Evolutionary conservation across 352 stramenopile genomes (phyloP).

Genomic region (Phytophthora tentaculata): DNA sequence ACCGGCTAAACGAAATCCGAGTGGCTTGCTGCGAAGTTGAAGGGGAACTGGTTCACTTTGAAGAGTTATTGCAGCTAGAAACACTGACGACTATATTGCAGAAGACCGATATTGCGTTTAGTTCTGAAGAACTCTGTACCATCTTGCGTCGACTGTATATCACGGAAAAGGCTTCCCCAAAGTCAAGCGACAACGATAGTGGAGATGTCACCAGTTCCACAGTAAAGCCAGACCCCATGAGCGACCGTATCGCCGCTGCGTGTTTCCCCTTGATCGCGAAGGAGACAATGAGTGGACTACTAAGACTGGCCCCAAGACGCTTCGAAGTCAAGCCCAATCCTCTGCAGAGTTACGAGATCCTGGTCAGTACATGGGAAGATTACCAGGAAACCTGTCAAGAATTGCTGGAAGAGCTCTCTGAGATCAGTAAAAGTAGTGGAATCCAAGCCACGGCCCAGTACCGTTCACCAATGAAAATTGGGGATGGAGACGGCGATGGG

Average conservation of each 20-base stretch:
- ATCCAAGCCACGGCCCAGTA: conserved; percentile 58
- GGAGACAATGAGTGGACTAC: conserved; percentile 53
- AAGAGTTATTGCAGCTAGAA: conserved; percentile 59
- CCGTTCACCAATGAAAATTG: conserved; percentile 14
- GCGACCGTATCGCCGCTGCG: conserved; percentile 66
- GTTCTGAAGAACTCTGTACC: conserved; percentile 63
- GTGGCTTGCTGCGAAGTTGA: conserved; percentile 65
- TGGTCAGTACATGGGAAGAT: conserved; percentile 59
- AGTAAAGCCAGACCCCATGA: conserved; percentile 45
- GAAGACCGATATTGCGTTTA: conserved; percentile 52
- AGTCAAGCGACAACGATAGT: neutral
- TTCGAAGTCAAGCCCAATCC: conserved; percentile 51
- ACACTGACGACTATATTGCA: conserved; percentile 56
- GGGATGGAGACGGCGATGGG: conserved; percentile 13
- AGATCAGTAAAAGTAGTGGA: conserved; percentile 69
- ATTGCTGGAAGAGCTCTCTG: conserved; percentile 65
- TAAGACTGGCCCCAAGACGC: conserved; percentile 41
- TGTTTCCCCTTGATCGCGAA: conserved; percentile 62
- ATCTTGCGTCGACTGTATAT: conserved; percentile 68
- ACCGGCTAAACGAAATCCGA: conserved; percentile 73
- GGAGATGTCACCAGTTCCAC: conserved; percentile 4
- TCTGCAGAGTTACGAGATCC: conserved; percentile 59
- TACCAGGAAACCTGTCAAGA: conserved; percentile 54
- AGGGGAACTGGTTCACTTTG: conserved; percentile 62
- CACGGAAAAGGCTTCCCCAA: conserved; percentile 44